Evolutionary conservation across 116 monocot genomes (phyloP).

Genomic region (Iris pallida): DNA sequence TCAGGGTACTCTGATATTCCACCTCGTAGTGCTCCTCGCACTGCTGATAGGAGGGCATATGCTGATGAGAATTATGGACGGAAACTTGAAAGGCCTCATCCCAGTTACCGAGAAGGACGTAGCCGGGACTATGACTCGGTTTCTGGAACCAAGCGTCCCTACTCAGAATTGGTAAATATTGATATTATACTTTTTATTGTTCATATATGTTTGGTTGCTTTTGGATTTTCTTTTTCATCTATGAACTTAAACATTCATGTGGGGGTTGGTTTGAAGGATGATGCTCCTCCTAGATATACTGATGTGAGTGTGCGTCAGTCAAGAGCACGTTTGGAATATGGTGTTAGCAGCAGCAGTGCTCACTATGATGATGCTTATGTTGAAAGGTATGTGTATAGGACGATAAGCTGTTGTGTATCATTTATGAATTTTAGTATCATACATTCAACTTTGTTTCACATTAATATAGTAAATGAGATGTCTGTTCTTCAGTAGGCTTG

Average conservation of each 20-base stretch:
- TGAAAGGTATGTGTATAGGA: slow-evolving; percentile 48
- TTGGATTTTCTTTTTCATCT: neutral
- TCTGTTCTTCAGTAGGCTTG: slow-evolving; percentile 36
- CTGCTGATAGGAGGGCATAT: slow-evolving; percentile 50
- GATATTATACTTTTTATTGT: neutral
- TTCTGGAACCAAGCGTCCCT: slow-evolving; percentile 75
- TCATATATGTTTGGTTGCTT: neutral
- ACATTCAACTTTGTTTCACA: neutral
- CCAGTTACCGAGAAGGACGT: slow-evolving; percentile 60
- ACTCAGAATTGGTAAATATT: slow-evolving; percentile 59
- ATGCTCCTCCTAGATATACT: slow-evolving; percentile 54
- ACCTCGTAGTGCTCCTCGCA: slow-evolving; percentile 47
- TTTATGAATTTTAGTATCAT: neutral
- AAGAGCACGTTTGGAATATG: slow-evolving; percentile 79
- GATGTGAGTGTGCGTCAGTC: slow-evolving; percentile 60
- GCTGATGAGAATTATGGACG: slow-evolving; percentile 68
- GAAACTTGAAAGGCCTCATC: slow-evolving; percentile 52
- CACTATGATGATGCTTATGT: slow-evolving; percentile 66
- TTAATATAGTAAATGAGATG: neutral
- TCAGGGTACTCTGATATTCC: slow-evolving; percentile 52
- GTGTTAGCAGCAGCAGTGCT: slow-evolving; percentile 32
- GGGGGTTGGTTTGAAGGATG: slow-evolving; percentile 51
- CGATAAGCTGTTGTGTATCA: slow-evolving; percentile 1
- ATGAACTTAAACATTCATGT: neutral
- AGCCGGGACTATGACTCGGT: slow-evolving; percentile 68